Base-by-base conservation (phyloP, 345 rosid genomes). In the Isatis tinctoria region DNA sequence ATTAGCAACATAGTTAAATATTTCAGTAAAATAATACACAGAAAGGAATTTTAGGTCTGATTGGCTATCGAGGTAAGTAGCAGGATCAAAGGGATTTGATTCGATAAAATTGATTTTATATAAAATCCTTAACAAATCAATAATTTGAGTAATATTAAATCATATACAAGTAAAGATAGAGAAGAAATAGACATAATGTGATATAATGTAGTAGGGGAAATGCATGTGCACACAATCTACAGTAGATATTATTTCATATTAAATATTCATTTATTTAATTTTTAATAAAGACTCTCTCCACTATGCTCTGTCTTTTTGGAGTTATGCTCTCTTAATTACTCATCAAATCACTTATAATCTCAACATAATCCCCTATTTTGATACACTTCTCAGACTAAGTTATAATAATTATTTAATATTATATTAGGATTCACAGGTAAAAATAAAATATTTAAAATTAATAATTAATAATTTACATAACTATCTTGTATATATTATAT, bases 201-300 rank as follows among this genome's bases (percentile, higher is more conserved):
- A 7, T 17, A 65, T 65, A 65, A 66, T 74, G 79, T 32, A 71
- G 76, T 65, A 77, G 80, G 67, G 72, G 75, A 62, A 76, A 70
- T 71, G 83, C 91, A 89, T 87, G 88, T 87, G 95, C 82, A 81
- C 87, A 49, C 74, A 89, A 89, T 89, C 91, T 87, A 87, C 76
- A 62, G 75, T 85, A 80, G 87, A 87, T 88, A 82, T 83, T 44
- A 79, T 62, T 61, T 61, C 69, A 51, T 58, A 66, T 49, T 37
- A 72, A 72, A 60, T 48, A 71, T 60, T 35, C 13, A 32, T 41
- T 40, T 75, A 8, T 22, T 61, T 24, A 39, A 0, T 40, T 67
- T 11, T 40, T 30, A 32, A 68, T 40, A 65, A 73, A 63, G 74
- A 81, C 84, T 81, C 74, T 79, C 83, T 70, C 88, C 91, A 84